Conservation (phyloP, 306 rosid species). For the Spatholobus suberectus region DNA sequence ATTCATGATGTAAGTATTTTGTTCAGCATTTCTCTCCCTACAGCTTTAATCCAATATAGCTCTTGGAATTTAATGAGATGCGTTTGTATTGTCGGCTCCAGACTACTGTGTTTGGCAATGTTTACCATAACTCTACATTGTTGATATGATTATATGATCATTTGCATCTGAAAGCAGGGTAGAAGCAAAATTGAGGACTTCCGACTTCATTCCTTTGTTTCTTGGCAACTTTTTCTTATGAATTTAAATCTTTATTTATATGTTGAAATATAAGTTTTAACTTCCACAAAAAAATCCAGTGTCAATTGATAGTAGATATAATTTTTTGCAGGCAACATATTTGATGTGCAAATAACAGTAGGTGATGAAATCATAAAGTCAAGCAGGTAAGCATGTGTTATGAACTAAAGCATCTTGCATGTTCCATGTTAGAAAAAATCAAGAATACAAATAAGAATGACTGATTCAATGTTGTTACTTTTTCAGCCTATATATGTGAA, state of each 20-base stretch:
- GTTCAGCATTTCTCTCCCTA: background rate
- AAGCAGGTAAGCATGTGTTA: slow-evolving; percentile 49
- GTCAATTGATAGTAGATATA: slow-evolving; percentile 31
- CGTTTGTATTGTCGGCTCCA: background rate
- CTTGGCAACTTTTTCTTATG: background rate
- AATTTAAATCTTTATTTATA: background rate
- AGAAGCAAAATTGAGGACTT: background rate
- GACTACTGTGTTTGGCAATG: slow-evolving; percentile 3
- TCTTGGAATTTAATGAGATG: background rate
- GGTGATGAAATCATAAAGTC: slow-evolving; percentile 47
- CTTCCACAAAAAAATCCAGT: slow-evolving; percentile 4
- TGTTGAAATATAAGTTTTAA: background rate
- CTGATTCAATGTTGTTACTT: background rate
- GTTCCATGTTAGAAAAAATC: background rate
- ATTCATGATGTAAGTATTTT: slow-evolving; percentile 7
- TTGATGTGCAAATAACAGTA: slow-evolving; percentile 46
- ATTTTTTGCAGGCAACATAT: slow-evolving; percentile 48
- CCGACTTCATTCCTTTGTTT: background rate
- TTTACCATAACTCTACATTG: background rate
- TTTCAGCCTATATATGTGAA: background rate
- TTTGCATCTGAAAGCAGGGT: slow-evolving; percentile 17
- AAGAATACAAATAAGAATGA: background rate
- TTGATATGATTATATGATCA: background rate
- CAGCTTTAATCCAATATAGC: background rate
- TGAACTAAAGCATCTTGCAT: background rate